Evolutionary conservation across 192 early-diverging fungal species (phyloP).

Genomic region (Coemansia sp.): DNA sequence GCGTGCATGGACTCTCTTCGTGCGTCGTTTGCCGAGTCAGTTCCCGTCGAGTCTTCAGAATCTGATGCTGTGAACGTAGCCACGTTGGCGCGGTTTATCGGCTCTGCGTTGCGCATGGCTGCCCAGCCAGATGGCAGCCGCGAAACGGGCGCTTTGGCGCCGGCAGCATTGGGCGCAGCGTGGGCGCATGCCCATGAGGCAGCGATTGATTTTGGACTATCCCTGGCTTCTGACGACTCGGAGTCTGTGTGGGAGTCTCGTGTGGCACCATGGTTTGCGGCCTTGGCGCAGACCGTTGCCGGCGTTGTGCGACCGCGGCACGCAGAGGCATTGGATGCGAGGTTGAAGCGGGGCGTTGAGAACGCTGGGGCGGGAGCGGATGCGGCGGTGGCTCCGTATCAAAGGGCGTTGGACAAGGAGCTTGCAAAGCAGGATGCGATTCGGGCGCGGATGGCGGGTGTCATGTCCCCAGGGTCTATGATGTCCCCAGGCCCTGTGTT

Average conservation of each 20-base stretch:
- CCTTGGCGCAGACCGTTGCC: conserved; percentile 39
- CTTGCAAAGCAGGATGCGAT: conserved; percentile 42
- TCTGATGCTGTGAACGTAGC: conserved; percentile 33
- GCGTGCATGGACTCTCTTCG: conserved; percentile 26
- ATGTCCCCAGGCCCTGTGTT: conserved; percentile 2
- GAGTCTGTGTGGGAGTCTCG: conserved; percentile 21
- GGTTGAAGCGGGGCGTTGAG: conserved; percentile 1
- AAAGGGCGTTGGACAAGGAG: conserved; percentile 41
- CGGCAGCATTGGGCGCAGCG: conserved; percentile 30
- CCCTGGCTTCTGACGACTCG: conserved; percentile 1
- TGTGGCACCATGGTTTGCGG: conserved; percentile 45
- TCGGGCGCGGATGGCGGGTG: conserved; percentile 35
- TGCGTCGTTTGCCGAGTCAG: conserved; percentile 13
- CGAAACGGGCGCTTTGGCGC: conserved; percentile 14
- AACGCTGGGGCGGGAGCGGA: conserved; percentile 7
- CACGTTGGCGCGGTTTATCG: conserved; percentile 40
- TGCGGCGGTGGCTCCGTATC: conserved; percentile 35
- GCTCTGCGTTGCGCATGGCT: conserved; percentile 17
- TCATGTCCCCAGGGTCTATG: conserved; percentile 11
- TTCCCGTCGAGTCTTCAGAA: neutral
- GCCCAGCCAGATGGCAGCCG: neutral
- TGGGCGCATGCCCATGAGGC: conserved; percentile 25
- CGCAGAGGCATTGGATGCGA: conserved; percentile 22
- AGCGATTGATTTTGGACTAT: conserved; percentile 31
- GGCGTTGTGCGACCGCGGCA: conserved; percentile 51